Evolutionary conservation across 2,329 filamentous ascomycete species (phyloP).

Genomic region (Arthrinium puccinioides): DNA sequence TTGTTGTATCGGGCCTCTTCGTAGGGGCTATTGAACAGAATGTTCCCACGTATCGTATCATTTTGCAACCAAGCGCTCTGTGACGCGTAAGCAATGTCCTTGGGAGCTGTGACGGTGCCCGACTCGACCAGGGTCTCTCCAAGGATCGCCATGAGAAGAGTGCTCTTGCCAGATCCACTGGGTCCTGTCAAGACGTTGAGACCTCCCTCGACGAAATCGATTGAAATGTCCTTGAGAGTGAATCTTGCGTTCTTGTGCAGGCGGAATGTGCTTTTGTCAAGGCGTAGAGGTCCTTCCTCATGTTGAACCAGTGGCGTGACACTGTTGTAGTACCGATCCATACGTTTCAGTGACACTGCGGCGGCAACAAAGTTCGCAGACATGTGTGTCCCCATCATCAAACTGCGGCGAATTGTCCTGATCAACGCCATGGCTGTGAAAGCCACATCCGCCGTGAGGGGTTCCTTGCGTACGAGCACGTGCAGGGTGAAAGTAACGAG

Average conservation of each 20-base stretch:
- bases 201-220: constrained; percentile 45
- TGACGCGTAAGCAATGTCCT: constrained; percentile 49
- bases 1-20: constrained; percentile 46
- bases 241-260: constrained; percentile 44
- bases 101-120: constrained; percentile 39
- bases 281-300: constrained; percentile 39
- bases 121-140: constrained; percentile 45
- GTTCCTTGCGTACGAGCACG: constrained; percentile 37
- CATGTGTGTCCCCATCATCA: constrained; percentile 40
- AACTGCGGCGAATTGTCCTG: constrained; percentile 44
- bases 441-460: constrained; percentile 47
- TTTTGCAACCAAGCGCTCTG: constrained; percentile 53
- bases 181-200: constrained; percentile 47
- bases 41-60: constrained; percentile 46
- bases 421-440: constrained; percentile 50
- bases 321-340: constrained; percentile 47
- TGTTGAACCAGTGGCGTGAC: constrained; percentile 40
- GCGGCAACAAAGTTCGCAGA: constrained; percentile 34
- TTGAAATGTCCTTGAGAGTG: constrained; percentile 36
- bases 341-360: constrained; percentile 38
- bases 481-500: constrained; percentile 48
- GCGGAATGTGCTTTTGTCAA: constrained; percentile 39
- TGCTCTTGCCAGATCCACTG: constrained; percentile 52
- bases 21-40: constrained; percentile 44
- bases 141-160: constrained; percentile 44